Conservation (phyloP, 2,329 filamentous ascomycete species). For the Penicillium corylophilum region DNA sequence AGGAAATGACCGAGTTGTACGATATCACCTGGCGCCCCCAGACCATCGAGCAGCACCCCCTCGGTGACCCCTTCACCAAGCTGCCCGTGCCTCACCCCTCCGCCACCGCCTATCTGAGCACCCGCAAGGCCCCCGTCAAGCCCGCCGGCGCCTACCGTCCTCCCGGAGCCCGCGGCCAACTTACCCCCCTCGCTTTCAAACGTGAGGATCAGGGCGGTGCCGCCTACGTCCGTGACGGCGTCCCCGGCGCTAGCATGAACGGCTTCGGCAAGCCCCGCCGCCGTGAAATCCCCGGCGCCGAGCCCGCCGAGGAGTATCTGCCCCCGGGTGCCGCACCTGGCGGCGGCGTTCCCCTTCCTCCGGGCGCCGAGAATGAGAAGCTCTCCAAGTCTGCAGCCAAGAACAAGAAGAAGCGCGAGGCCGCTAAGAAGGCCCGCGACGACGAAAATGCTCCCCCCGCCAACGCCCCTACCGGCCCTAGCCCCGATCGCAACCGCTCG, state of each 20-base stretch:
- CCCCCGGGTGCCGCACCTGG: constrained; percentile 69
- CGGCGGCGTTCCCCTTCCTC: constrained; percentile 64
- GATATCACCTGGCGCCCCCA: constrained; percentile 85
- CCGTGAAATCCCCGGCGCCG: constrained; percentile 83
- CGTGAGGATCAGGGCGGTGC: constrained; percentile 95
- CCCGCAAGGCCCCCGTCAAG: constrained; percentile 91
- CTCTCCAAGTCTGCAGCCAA: constrained; percentile 83
- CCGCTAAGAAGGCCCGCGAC: constrained; percentile 84
- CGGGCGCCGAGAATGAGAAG: constrained; percentile 65
- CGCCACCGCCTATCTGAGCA: constrained; percentile 76
- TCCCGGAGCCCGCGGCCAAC: constrained; percentile 83
- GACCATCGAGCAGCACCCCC: constrained; percentile 57
- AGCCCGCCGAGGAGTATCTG: constrained; percentile 63
- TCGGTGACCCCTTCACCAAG: constrained; percentile 69
- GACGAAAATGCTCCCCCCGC: constrained; percentile 42
- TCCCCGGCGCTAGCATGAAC: constrained; percentile 62
- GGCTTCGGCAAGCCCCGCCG: constrained; percentile 75
- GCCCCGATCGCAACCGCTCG: constrained; percentile 61
- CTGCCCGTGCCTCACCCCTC: constrained; percentile 79
- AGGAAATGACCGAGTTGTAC: constrained; percentile 93
- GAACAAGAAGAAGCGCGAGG: constrained; percentile 97
- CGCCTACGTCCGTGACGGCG: constrained; percentile 79
- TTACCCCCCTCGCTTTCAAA: constrained; percentile 92
- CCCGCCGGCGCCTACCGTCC: constrained; percentile 96
- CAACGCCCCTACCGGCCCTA: constrained; percentile 37